phyloP scores from a whole-genome alignment of 352 stramenopile species.

The Proteromonas lacertae region DNA sequence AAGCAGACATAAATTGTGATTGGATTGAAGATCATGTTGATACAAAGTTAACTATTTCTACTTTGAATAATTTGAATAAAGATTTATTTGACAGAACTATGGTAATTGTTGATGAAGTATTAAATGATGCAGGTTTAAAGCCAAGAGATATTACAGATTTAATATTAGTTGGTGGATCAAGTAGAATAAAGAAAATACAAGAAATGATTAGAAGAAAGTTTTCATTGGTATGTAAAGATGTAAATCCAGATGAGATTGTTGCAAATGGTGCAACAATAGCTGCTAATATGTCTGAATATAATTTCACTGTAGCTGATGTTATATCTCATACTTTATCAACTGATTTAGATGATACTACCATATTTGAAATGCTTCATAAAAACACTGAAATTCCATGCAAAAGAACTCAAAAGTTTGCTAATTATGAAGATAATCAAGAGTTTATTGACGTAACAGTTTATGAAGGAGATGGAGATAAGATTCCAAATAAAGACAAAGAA shows the following conservation, averaged over 20 bases:
- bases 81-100: conserved; percentile 60
- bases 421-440: conserved; percentile 25
- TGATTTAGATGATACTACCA: conserved; percentile 50
- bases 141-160: no score
- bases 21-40: no score
- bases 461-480: no score
- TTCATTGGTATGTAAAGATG: conserved; percentile 72
- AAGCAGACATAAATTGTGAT: no score
- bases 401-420: conserved; percentile 23
- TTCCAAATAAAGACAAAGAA: conserved; percentile 39
- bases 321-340: conserved; percentile 62
- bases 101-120: conserved; percentile 51
- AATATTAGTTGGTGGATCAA: no score
- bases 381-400: conserved; percentile 50
- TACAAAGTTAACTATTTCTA: no score
- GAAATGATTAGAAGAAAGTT: conserved; percentile 70
- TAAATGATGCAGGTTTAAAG: conserved; percentile 41
- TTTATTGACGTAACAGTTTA: conserved; percentile 31
- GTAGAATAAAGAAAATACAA: conserved; percentile 89
- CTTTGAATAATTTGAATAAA: conserved; percentile 71
- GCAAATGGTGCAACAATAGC: conserved; percentile 78
- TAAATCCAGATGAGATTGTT: conserved; percentile 87
- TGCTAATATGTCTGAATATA: conserved; percentile 56
- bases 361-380: conserved; percentile 60
- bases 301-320: conserved; percentile 67